Conservation (phyloP, 106 monocot species). For the Dendrobium huoshanense region DNA sequence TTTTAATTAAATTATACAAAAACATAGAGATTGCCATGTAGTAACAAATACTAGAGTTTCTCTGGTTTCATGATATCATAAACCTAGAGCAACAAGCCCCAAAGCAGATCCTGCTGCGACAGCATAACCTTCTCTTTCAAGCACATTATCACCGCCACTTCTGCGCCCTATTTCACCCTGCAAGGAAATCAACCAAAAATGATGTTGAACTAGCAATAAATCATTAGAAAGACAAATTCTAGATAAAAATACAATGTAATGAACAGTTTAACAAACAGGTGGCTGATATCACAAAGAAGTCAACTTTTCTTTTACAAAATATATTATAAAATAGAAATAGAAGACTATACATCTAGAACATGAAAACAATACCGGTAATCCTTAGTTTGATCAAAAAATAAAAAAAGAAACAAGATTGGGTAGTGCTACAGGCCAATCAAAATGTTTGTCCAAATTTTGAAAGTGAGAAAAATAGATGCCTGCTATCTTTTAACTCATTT, state of each 20-base stretch:
- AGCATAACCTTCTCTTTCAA: conserved; percentile 99
- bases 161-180: conserved; percentile 93
- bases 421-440: too few species aligned
- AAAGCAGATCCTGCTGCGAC: conserved; percentile 97
- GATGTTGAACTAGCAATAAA: background rate
- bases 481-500: background rate
- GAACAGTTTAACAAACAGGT: too few species aligned
- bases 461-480: background rate
- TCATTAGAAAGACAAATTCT: background rate
- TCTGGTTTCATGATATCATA: background rate
- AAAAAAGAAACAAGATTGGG: background rate
- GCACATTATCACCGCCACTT: conserved; percentile 98
- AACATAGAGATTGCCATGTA: background rate
- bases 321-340: background rate
- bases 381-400: background rate
- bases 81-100: conserved; percentile 93
- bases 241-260: background rate
- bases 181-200: background rate
- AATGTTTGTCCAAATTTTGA: background rate
- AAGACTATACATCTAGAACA: background rate
- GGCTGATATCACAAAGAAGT: too few species aligned
- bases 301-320: too few species aligned
- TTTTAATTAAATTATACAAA: background rate
- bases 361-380: background rate
- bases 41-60: background rate